Evolutionary conservation across 2,329 filamentous ascomycete genomes (phyloP).

Genomic region (Verticillium dahliae): DNA sequence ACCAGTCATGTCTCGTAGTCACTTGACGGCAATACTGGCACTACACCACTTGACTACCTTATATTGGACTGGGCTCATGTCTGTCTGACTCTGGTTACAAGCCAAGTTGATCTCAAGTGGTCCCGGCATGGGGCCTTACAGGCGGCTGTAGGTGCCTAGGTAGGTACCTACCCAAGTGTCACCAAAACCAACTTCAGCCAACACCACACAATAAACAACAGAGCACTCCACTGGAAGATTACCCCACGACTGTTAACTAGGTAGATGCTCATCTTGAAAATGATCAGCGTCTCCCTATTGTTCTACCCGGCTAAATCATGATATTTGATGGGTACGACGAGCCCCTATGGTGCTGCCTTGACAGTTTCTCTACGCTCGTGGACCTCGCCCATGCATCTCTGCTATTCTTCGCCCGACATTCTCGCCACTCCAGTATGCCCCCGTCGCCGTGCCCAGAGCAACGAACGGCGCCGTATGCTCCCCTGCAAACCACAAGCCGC

Average conservation of each 20-base stretch:
- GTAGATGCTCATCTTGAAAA: too few relatives aligned
- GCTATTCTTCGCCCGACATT: slow-evolving; percentile 61
- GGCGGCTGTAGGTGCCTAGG: background rate
- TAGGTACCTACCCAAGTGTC: too few relatives aligned
- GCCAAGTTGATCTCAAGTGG: background rate
- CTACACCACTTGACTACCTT: background rate
- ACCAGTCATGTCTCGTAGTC: background rate
- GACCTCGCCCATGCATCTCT: slow-evolving; percentile 39
- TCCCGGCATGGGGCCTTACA: background rate
- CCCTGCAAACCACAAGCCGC: slow-evolving; percentile 77
- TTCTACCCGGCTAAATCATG: too few relatives aligned
- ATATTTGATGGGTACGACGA: too few relatives aligned
- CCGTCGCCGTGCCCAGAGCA: slow-evolving; percentile 79
- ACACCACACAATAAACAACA: too few relatives aligned
- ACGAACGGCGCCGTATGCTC: slow-evolving; percentile 91
- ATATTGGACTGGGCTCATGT: background rate
- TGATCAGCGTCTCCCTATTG: too few relatives aligned
- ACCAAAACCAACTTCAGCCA: too few relatives aligned
- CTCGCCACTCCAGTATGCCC: slow-evolving; percentile 89
- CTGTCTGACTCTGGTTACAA: background rate
- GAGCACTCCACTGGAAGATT: too few relatives aligned
- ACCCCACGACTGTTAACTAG: too few relatives aligned
- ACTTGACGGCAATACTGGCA: background rate
- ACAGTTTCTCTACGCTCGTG: background rate
- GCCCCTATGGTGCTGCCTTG: background rate